Evolutionary conservation across 2,329 filamentous ascomycete genomes (phyloP).

Genomic region (Colletotrichum truncatum): DNA sequence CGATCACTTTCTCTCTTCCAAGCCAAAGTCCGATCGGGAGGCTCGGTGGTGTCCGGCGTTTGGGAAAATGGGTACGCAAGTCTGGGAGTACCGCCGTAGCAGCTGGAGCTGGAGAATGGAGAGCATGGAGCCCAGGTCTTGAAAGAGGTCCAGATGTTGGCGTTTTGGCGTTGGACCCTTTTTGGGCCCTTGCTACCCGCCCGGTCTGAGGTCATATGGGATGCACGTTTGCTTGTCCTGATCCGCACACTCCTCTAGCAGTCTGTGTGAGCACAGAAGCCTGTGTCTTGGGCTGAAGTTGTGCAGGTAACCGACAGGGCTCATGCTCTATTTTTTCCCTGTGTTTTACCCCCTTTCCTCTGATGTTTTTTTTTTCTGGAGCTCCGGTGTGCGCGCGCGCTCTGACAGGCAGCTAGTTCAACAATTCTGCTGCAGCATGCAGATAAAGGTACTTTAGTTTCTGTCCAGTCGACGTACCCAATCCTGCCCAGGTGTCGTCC

Average conservation of each 20-base stretch:
- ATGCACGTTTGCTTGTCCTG: slow-evolving; percentile 4
- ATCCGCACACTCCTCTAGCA: not conserved
- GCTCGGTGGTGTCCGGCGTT: slow-evolving; percentile 31
- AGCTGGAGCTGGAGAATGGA: slow-evolving; percentile 25
- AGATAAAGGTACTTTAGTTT: slow-evolving; percentile 8
- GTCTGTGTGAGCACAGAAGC: slow-evolving; percentile 13
- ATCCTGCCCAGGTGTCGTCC: slow-evolving; percentile 4
- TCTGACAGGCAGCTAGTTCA: slow-evolving; percentile 17
- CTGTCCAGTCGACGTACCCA: slow-evolving; percentile 17
- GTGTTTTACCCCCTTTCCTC: not conserved
- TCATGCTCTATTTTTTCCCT: not conserved
- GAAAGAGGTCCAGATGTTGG: not conserved
- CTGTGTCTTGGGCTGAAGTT: slow-evolving; percentile 5
- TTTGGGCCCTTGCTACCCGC: slow-evolving; percentile 13
- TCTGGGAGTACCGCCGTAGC: slow-evolving; percentile 21
- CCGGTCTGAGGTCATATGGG: slow-evolving; percentile 23
- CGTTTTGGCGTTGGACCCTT: slow-evolving; percentile 21
- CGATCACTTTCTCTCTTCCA: not conserved
- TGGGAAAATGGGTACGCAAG: slow-evolving; percentile 15
- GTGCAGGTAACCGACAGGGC: not conserved
- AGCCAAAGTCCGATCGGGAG: slow-evolving; percentile 30
- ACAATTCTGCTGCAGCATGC: slow-evolving; percentile 17
- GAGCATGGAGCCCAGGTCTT: slow-evolving; percentile 15
- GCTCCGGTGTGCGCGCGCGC: slow-evolving; percentile 21
- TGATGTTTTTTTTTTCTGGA: slow-evolving; percentile 7